Conservation (phyloP, 169 alveolate genomes). For the Cytauxzoon felis region DNA sequence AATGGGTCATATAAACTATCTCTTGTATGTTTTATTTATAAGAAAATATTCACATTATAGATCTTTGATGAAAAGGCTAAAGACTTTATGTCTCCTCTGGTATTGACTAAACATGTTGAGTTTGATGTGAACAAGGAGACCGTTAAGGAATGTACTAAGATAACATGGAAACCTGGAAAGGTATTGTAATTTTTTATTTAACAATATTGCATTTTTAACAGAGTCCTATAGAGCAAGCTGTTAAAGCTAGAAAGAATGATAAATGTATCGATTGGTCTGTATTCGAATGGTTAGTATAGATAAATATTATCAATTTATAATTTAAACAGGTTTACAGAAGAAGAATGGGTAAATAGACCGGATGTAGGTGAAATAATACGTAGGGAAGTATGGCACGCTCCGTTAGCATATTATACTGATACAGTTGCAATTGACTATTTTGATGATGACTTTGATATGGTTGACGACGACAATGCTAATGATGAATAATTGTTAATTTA, state of each 20-base stretch:
- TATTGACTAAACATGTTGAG: constrained; percentile 78
- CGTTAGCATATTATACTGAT: constrained; percentile 78
- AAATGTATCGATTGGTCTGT: constrained; percentile 73
- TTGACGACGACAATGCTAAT: constrained; percentile 49
- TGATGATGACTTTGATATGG: constrained; percentile 74
- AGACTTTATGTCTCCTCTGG: constrained; percentile 81
- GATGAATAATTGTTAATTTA: not conserved
- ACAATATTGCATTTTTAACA: constrained; percentile 13
- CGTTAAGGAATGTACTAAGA: constrained; percentile 82
- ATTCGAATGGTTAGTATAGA: constrained; percentile 64
- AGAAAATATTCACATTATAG: not conserved
- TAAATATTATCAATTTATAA: not conserved
- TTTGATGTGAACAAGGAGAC: constrained; percentile 75
- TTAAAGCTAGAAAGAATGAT: constrained; percentile 51
- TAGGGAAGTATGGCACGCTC: constrained; percentile 88
- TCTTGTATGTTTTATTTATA: constrained; percentile 20
- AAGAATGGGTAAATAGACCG: constrained; percentile 74
- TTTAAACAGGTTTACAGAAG: constrained; percentile 65
- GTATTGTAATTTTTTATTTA: constrained; percentile 44
- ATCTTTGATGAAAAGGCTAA: constrained; percentile 79
- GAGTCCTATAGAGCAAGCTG: constrained; percentile 61
- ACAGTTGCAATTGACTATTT: constrained; percentile 67
- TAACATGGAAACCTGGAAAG: constrained; percentile 81
- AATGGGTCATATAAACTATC: constrained; percentile 84
- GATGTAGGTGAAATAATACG: constrained; percentile 86